Percentiles rank a stretch among this genome's conserved stretches.
Evolutionary conservation across 495 filamentous ascomycete genomes (phyloP).

Genomic region (Sporormia fimetaria): DNA sequence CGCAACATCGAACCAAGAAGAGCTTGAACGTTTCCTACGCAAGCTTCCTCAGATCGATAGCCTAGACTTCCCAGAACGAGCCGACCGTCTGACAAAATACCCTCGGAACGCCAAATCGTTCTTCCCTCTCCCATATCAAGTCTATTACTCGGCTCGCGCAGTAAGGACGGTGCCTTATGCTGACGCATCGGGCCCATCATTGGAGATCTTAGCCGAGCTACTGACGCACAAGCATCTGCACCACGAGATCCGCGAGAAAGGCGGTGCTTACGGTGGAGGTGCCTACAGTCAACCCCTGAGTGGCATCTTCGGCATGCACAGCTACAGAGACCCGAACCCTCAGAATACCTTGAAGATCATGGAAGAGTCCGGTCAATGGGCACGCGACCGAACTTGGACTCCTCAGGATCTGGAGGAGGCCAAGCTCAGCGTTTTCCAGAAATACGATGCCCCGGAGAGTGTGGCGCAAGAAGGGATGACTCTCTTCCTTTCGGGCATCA

Average conservation of each 20-base stretch:
- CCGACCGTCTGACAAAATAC: slow-evolving; percentile 37
- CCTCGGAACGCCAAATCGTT: slow-evolving; percentile 54
- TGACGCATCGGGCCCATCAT: slow-evolving; percentile 56
- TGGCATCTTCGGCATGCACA: slow-evolving; percentile 87
- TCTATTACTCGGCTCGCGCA: slow-evolving; percentile 78
- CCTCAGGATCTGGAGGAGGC: slow-evolving; percentile 87
- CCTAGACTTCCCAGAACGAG: slow-evolving; percentile 32
- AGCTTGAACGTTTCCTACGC: slow-evolving; percentile 60
- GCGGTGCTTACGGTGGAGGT: slow-evolving; percentile 88
- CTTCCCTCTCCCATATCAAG: slow-evolving; percentile 92
- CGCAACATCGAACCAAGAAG: slow-evolving; percentile 54
- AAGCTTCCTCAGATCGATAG: slow-evolving; percentile 37
- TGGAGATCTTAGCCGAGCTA: slow-evolving; percentile 82
- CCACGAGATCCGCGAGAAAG: slow-evolving; percentile 96
- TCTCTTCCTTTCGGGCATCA: slow-evolving; percentile 73
- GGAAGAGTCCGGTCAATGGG: slow-evolving; percentile 70
- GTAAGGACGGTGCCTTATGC: slow-evolving; percentile 79
- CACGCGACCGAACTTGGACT: slow-evolving; percentile 72
- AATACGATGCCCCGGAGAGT: slow-evolving; percentile 81
- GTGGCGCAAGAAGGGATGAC: slow-evolving; percentile 83
- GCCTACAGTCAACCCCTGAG: slow-evolving; percentile 69
- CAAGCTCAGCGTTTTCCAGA: slow-evolving; percentile 87
- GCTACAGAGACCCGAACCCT: slow-evolving; percentile 95
- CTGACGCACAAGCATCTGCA: slow-evolving; percentile 96
- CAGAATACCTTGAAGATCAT: slow-evolving; percentile 79